A percentile compares a stretch with the other conserved stretches of the same genome.
Evolutionary conservation across 768 basidiomycete species (phyloP).

Genomic region (Xerocomellus intermedius): DNA sequence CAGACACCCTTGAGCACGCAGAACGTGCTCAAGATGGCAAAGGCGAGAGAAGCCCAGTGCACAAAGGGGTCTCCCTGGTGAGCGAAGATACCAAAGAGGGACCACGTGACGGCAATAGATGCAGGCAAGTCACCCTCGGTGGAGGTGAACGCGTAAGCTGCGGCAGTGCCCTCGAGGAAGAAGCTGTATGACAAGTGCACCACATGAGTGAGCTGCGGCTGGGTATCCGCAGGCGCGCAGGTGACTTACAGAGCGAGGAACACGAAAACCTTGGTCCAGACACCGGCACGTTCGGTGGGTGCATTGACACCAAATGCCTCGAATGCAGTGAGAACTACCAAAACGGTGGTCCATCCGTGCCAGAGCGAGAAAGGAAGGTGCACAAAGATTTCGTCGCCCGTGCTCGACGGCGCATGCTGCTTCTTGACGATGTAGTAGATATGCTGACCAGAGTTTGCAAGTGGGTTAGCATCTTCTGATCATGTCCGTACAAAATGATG

Average conservation of each 20-base stretch:
- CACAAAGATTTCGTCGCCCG: constrained; percentile 82
- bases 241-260: constrained; percentile 78
- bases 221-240: not conserved
- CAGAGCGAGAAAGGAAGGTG: constrained; percentile 96
- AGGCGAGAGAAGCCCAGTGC: constrained; percentile 86
- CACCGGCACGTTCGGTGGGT: constrained; percentile 57
- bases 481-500: constrained; percentile 6
- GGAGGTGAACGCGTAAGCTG: constrained; percentile 91
- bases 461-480: constrained; percentile 12
- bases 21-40: constrained; percentile 79
- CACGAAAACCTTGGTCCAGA: constrained; percentile 94
- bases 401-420: constrained; percentile 60
- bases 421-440: constrained; percentile 96
- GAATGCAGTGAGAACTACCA: constrained; percentile 78
- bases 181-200: constrained; percentile 44
- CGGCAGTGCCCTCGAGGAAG: constrained; percentile 90
- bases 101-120: constrained; percentile 87
- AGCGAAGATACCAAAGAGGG: constrained; percentile 90
- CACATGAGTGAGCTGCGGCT: constrained; percentile 6
- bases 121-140: constrained; percentile 91
- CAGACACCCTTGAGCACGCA: constrained; percentile 79
- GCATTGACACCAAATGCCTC: constrained; percentile 88
- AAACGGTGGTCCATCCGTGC: constrained; percentile 89
- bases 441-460: constrained; percentile 45
- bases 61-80: constrained; percentile 71